Evolutionary conservation across 2,329 filamentous ascomycete genomes (phyloP).

Genomic region (Zalaria sp.): DNA sequence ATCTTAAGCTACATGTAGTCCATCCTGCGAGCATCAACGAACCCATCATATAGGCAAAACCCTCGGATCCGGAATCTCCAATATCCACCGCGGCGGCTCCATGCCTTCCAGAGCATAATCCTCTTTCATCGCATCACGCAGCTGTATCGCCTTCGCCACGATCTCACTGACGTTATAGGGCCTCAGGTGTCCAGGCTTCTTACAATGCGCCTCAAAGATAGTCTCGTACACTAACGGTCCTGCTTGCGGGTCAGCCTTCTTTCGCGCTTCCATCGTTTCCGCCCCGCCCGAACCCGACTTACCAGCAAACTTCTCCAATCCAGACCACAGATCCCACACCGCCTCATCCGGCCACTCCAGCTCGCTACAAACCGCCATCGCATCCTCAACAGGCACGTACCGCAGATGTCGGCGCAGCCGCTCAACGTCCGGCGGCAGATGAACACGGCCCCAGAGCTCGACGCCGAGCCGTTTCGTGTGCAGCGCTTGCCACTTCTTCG

Average conservation of each 20-base stretch:
- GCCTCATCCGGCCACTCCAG: too few relatives aligned
- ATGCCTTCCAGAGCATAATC: slow-evolving; percentile 4
- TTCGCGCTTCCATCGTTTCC: neutral
- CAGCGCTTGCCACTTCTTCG: neutral
- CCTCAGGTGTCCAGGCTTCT: slow-evolving; percentile 7
- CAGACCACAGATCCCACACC: slow-evolving; percentile 1
- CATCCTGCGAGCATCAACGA: too few relatives aligned
- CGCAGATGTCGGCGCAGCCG: neutral
- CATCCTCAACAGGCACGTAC: neutral
- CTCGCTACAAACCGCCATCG: neutral
- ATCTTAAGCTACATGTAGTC: too few relatives aligned
- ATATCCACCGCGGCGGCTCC: slow-evolving; percentile 12
- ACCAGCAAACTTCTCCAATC: slow-evolving; percentile 12
- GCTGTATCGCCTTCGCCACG: slow-evolving; percentile 12
- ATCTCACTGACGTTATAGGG: slow-evolving; percentile 19
- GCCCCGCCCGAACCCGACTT: neutral
- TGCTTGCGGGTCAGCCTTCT: neutral
- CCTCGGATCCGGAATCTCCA: slow-evolving; percentile 12
- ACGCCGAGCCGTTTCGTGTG: slow-evolving; percentile 1
- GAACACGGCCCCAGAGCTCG: slow-evolving; percentile 1
- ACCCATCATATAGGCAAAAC: neutral
- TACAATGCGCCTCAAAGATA: slow-evolving; percentile 13
- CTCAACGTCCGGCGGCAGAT: neutral
- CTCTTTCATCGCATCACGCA: slow-evolving; percentile 8
- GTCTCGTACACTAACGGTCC: slow-evolving; percentile 11